Conservation (phyloP, 345 rosid species). For the Rhizophora apiculata region DNA sequence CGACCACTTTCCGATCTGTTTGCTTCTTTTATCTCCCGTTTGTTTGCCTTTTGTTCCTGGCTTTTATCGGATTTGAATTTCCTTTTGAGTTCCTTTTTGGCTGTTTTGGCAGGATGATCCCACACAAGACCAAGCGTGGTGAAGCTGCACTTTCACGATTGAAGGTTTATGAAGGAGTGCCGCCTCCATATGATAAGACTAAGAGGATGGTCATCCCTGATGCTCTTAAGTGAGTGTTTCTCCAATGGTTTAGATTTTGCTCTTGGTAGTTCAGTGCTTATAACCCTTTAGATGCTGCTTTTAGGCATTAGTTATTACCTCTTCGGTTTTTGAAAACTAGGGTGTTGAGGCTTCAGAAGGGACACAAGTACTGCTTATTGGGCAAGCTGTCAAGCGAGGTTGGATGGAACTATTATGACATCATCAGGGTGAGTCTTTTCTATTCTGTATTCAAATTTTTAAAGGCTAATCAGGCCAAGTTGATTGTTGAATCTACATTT, state of each 20-base stretch:
- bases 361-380: constrained; percentile 79
- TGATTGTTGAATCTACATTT: no score
- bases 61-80: no score
- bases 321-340: constrained; percentile 24
- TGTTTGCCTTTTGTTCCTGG: no score
- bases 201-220: constrained; percentile 93
- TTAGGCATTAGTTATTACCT: background rate
- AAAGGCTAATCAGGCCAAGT: no score
- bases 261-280: background rate
- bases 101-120: constrained; percentile 57
- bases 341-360: constrained; percentile 90
- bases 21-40: background rate
- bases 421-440: constrained; percentile 56
- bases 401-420: constrained; percentile 90
- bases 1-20: background rate
- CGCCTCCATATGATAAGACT: constrained; percentile 73
- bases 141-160: constrained; percentile 74
- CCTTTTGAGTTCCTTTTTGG: background rate
- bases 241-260: background rate
- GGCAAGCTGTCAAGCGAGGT: constrained; percentile 74
- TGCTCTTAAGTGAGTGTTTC: constrained; percentile 60
- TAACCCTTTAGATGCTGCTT: no score
- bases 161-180: constrained; percentile 82
- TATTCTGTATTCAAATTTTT: background rate
- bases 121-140: constrained; percentile 86